Conservation (phyloP, 108 stramenopile species). For the Skeletonema potamos region DNA sequence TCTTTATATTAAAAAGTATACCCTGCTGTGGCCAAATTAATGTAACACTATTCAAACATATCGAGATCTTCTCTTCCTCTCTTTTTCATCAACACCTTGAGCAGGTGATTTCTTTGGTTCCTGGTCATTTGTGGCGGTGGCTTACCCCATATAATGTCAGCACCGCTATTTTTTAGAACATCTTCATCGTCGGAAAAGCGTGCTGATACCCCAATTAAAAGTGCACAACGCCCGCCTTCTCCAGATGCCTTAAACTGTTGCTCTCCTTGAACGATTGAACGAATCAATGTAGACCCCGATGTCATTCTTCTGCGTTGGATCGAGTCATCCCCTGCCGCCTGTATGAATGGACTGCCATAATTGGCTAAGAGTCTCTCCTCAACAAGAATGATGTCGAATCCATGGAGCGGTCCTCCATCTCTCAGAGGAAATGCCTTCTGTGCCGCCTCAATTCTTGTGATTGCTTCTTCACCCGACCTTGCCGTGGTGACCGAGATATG, state of each 20-base stretch:
- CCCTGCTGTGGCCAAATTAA: neutral
- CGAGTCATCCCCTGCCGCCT: conserved; percentile 37
- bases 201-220: conserved; percentile 67
- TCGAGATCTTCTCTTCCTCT: conserved; percentile 16
- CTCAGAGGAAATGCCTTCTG: conserved; percentile 30
- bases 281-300: conserved; percentile 25
- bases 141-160: conserved; percentile 71
- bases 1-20: neutral
- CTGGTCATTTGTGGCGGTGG: conserved; percentile 61
- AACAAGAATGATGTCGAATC: conserved; percentile 64
- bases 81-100: conserved; percentile 50
- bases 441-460: conserved; percentile 34
- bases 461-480: conserved; percentile 56
- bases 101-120: conserved; percentile 47
- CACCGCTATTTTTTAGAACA: conserved; percentile 41
- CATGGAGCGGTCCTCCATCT: conserved; percentile 45
- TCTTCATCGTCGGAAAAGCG: conserved; percentile 39
- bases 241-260: neutral
- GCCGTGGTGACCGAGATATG: conserved; percentile 52
- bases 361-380: conserved; percentile 51
- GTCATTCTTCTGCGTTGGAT: conserved; percentile 34
- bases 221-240: conserved; percentile 26
- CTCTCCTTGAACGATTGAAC: conserved; percentile 23
- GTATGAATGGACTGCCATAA: neutral
- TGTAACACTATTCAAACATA: neutral